Evolutionary conservation across 805 yeast species (phyloP), one percentile per base, ranked within the genome.

Genomic region (Ogataea ramenticola): DNA sequence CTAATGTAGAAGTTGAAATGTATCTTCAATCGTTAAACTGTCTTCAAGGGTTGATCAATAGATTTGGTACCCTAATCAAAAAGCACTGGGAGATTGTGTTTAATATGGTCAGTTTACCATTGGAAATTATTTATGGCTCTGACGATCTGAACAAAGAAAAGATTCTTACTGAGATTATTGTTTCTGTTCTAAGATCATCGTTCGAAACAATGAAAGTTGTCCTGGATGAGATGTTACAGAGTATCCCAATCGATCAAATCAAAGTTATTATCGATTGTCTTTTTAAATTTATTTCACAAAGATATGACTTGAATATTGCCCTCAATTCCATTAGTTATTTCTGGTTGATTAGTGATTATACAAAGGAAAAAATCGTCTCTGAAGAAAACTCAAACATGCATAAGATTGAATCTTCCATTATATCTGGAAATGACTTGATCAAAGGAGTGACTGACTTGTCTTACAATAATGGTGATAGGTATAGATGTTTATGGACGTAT

Each of bases 321-420:
- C 89, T 91, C 58, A 86, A 95, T 40, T 82, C 96, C 0, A 85
- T 89, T 9, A 86, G 96, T 52, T 85, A 89, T 51, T 90, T 89
- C 56, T 91, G 98, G 98, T 61, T 85, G 15, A 78, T 93, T 3
- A 86, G 96, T 52, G 98, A 93, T 54, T 79, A 80, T 46, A 62
- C 82, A 36, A 71, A 79, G 43, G 64, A 62, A 4, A 61, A 55
- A 33, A 46, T 59, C 4, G 64, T 60, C 9, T n/a, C 43, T 3
- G 8, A 15, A 2, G 39, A 41, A 4, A 14, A 24, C 1, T 17
- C 33, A 24, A 15, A 37, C 27, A n/a, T 40, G 37, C 39, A 22
- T 11, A 40, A n/a, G 4, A 20, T 53, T 20, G 60, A 53, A 39
- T 14, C 21, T 0, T 21, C 43, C 3, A 49, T 61, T 32, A 49